Conservation (phyloP, 768 basidiomycete genomes). For the Hericium rajendrae region DNA sequence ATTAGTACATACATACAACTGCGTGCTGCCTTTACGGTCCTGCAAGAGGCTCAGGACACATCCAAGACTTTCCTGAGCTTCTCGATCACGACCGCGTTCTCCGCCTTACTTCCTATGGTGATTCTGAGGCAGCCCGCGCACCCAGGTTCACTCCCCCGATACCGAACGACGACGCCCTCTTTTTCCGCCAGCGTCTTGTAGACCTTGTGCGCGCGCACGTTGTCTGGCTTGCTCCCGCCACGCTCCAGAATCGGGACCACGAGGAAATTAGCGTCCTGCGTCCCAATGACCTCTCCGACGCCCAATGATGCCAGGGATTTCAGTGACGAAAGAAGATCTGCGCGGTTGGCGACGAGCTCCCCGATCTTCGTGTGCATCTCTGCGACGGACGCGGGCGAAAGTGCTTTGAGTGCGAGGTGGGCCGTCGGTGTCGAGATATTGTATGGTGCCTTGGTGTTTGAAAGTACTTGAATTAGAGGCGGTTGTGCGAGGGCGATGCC, state of each 20-base stretch:
- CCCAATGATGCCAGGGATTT: slow-evolving; percentile 38
- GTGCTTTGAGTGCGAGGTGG: slow-evolving; percentile 66
- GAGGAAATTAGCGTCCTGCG: slow-evolving; percentile 85
- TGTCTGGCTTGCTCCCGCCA: slow-evolving; percentile 40
- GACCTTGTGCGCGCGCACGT: slow-evolving; percentile 45
- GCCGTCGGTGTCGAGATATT: slow-evolving; percentile 91
- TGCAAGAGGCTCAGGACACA: slow-evolving; percentile 13
- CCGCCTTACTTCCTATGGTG: slow-evolving; percentile 77
- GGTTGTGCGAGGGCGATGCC: slow-evolving; percentile 88
- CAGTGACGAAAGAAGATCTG: slow-evolving; percentile 41
- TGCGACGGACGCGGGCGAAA: slow-evolving; percentile 53
- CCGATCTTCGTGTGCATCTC: slow-evolving; percentile 58
- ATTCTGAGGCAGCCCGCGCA: slow-evolving; percentile 84
- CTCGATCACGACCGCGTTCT: slow-evolving; percentile 54
- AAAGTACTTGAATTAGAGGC: slow-evolving; percentile 80
- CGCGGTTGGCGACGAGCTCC: slow-evolving; percentile 51
- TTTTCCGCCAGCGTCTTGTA: slow-evolving; percentile 83
- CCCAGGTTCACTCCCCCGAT: slow-evolving; percentile 76
- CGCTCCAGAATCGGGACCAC: slow-evolving; percentile 63
- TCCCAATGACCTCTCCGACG: slow-evolving; percentile 64
- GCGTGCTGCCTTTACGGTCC: background rate
- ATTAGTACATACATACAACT: too few species aligned
- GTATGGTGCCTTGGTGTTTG: slow-evolving; percentile 96
- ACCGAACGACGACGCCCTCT: slow-evolving; percentile 83
- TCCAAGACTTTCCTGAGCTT: slow-evolving; percentile 43